Evolutionary conservation across 2,329 filamentous ascomycete species (phyloP).

Genomic region (Talaromyces sp.): DNA sequence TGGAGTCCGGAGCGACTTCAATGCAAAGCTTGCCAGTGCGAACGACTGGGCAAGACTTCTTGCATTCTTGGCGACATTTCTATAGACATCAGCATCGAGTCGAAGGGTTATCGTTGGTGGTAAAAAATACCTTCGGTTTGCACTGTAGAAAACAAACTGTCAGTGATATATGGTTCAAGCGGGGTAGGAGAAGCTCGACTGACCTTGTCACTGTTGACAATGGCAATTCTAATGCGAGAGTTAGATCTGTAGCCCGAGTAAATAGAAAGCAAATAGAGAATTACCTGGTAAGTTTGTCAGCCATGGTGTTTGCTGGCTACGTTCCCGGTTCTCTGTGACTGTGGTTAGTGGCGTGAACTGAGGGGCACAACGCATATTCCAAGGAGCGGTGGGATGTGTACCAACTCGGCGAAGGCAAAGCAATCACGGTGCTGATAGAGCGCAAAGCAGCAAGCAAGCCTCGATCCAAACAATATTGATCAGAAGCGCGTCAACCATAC

Average conservation of each 20-base stretch:
- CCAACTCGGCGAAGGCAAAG: neutral
- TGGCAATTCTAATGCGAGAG: conserved; percentile 72
- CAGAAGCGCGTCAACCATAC: neutral
- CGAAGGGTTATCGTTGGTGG: neutral
- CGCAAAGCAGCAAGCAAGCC: neutral
- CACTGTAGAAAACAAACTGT: conserved; percentile 52
- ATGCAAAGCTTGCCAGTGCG: conserved; percentile 97
- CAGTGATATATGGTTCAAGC: conserved; percentile 38
- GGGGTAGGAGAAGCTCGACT: conserved; percentile 17
- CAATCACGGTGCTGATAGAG: neutral
- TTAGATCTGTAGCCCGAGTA: neutral
- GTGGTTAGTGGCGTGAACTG: neutral
- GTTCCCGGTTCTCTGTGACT: neutral
- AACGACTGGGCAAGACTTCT: conserved; percentile 96
- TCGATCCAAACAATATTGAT: neutral
- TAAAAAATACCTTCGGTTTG: conserved; percentile 68
- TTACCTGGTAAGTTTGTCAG: conserved; percentile 92
- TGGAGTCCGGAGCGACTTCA: conserved; percentile 81
- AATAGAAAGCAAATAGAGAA: neutral
- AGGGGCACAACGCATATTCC: neutral
- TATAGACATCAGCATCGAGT: conserved; percentile 34
- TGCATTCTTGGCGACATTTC: conserved; percentile 99
- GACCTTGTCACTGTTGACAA: conserved; percentile 98
- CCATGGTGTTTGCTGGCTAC: conserved; percentile 54
- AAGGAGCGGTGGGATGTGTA: neutral